Conservation (phyloP, 345 rosid genomes). For the Dipteronia dyeriana region DNA sequence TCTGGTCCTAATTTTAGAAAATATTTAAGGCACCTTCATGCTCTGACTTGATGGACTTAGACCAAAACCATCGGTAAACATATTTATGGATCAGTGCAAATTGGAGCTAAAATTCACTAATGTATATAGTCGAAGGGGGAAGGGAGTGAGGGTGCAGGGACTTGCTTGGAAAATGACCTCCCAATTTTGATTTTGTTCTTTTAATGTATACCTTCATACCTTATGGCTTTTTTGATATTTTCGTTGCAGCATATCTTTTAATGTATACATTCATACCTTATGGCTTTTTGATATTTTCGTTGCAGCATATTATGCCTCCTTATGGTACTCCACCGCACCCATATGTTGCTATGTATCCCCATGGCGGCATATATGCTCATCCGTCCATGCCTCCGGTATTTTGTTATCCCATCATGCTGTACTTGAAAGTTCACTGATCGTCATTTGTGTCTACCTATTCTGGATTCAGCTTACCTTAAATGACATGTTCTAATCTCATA, state of each 20-base stretch:
- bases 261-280: conserved; percentile 10
- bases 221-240: not conserved
- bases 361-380: conserved; percentile 93
- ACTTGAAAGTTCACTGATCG: conserved; percentile 14
- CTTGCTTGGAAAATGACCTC: not conserved
- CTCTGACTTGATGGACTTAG: not conserved
- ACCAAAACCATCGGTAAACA: not conserved
- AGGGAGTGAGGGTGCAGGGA: not conserved
- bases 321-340: conserved; percentile 98
- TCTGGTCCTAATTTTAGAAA: not conserved
- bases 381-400: conserved; percentile 94
- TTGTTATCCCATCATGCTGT: conserved; percentile 21
- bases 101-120: not conserved
- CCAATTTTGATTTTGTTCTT: conserved; percentile 1
- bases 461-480: conserved; percentile 15
- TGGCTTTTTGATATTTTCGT: not conserved
- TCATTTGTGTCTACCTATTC: conserved; percentile 10
- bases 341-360: conserved; percentile 98
- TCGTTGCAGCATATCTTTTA: conserved; percentile 58
- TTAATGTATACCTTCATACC: conserved; percentile 9
- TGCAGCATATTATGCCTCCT: conserved; percentile 98
- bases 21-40: not conserved
- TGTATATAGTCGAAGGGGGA: not conserved
- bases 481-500: conserved; percentile 16
- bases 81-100: not conserved